Evolutionary conservation across 1,284 basidiomycete genomes (phyloP).

Genomic region (Ceratobasidium sp.): DNA sequence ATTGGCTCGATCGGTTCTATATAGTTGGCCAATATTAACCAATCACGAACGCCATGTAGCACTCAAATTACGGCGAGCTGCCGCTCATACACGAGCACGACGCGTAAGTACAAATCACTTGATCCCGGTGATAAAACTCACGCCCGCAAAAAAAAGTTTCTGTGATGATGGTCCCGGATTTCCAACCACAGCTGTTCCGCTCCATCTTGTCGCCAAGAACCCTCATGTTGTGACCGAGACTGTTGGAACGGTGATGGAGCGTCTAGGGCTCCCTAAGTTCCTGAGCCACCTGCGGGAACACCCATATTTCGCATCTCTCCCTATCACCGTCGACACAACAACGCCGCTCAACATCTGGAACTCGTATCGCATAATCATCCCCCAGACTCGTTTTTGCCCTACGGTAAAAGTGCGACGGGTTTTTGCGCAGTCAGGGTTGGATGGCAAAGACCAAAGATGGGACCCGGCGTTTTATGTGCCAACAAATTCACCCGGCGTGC

Average conservation of each 20-base stretch:
- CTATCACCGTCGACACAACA: not conserved
- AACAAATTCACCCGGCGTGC: not conserved
- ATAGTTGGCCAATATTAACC: not conserved
- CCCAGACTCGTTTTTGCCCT: not conserved
- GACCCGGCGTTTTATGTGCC: not conserved
- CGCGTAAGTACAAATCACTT: not conserved
- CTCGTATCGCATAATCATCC: not conserved
- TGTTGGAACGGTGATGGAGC: not conserved
- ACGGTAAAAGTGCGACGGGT: not conserved
- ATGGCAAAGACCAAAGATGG: not conserved
- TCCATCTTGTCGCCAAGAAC: not conserved
- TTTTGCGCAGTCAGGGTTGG: not conserved
- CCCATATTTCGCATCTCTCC: conserved; percentile 11
- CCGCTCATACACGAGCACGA: not conserved
- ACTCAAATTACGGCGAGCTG: too few relatives aligned
- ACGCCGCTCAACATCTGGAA: not conserved
- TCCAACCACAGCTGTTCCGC: not conserved
- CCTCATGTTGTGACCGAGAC: not conserved
- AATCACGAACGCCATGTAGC: too few relatives aligned
- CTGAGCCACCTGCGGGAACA: not conserved
- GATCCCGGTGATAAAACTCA: not conserved
- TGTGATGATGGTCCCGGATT: not conserved
- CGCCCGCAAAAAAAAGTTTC: not conserved
- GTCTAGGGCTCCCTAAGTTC: not conserved
- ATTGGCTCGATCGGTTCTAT: not conserved